Conservation (phyloP, 176 grass and related monocot species). For the Puccinellia tenuiflora region DNA sequence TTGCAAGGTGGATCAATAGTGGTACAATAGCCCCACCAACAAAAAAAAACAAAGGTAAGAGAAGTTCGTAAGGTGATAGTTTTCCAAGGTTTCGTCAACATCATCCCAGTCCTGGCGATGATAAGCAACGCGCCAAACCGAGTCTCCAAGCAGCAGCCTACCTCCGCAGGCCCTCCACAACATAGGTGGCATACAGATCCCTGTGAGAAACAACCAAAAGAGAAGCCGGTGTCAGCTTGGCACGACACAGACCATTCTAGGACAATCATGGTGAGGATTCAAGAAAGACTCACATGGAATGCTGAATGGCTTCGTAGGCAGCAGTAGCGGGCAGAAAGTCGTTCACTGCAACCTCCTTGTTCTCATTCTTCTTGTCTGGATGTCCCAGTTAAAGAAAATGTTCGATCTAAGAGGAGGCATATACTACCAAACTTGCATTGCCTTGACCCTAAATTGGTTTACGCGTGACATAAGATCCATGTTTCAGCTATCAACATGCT, state of each 20-base stretch:
- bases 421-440: neutral
- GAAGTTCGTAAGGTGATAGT: neutral
- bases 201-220: constrained; percentile 25
- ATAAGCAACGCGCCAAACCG: neutral
- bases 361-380: constrained; percentile 99
- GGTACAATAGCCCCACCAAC: neutral
- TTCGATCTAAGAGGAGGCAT: neutral
- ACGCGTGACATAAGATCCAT: neutral
- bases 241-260: neutral
- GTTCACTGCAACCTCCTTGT: constrained; percentile 94
- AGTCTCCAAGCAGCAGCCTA: constrained; percentile 25
- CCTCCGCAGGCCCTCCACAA: constrained; percentile 86
- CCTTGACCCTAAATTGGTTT: neutral
- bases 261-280: neutral
- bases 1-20: neutral
- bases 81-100: constrained; percentile 28
- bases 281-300: constrained; percentile 63
- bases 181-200: constrained; percentile 92
- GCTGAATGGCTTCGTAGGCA: constrained; percentile 70
- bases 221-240: neutral
- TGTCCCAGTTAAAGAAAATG: constrained; percentile 26
- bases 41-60: constrained; percentile 5
- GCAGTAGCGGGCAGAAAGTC: constrained; percentile 67
- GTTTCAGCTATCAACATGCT: neutral
- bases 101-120: neutral